phyloP scores from a whole-genome alignment of 345 rosid species.

The Rhizophora apiculata region DNA sequence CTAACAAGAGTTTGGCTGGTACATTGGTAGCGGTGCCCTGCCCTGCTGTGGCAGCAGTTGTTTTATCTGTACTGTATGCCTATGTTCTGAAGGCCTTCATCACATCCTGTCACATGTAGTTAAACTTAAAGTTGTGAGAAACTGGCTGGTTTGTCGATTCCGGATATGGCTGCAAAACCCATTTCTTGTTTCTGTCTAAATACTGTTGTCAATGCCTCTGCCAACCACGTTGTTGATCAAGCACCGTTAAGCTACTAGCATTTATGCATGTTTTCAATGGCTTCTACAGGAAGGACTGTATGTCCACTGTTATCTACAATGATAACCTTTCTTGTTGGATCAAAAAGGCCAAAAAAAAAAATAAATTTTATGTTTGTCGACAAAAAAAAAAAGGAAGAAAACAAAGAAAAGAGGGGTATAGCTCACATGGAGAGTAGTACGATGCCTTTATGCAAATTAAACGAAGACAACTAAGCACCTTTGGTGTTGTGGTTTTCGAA shows the following conservation, averaged over 20 bases:
- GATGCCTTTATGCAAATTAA: background rate
- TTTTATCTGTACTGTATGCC: background rate
- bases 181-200: no score
- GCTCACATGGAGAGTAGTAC: no score
- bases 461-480: background rate
- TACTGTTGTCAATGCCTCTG: no score
- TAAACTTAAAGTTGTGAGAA: conserved; percentile 7
- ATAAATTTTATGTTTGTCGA: no score
- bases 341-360: no score
- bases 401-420: no score
- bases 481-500: background rate
- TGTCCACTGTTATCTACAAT: no score
- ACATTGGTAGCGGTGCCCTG: conserved; percentile 6
- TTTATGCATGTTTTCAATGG: background rate
- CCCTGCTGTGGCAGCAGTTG: background rate
- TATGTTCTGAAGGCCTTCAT: conserved; percentile 24
- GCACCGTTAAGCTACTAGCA: background rate
- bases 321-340: no score
- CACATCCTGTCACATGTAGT: conserved; percentile 19
- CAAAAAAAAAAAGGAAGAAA: no score
- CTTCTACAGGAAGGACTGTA: no score
- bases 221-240: no score
- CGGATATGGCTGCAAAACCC: no score
- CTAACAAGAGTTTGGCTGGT: conserved; percentile 24
- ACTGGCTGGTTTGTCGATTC: conserved; percentile 8